Percentiles rank a stretch among this genome's conserved stretches.
Conservation (phyloP, 2,329 filamentous ascomycete genomes). For the Sphaerulina populicola region DNA sequence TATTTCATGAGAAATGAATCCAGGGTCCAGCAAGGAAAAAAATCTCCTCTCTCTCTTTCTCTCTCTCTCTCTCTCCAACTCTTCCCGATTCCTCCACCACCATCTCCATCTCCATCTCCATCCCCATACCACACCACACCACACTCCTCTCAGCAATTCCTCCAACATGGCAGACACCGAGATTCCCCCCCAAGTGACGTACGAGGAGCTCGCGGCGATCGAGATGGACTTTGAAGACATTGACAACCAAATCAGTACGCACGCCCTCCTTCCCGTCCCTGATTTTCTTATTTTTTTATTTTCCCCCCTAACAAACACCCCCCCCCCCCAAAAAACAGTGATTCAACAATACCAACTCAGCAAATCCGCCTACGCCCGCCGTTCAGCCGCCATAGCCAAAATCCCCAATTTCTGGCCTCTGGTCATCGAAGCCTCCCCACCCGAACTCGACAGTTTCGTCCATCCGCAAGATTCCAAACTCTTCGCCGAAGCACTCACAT, state of each 20-base stretch:
- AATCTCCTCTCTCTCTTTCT: no score
- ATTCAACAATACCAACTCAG: slow-evolving; percentile 55
- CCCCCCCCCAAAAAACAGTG: slow-evolving; percentile 14
- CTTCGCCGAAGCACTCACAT: slow-evolving; percentile 59
- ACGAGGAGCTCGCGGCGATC: slow-evolving; percentile 69
- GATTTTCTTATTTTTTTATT: no score
- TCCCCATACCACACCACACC: no score
- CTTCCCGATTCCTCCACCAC: not conserved
- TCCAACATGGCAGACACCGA: slow-evolving; percentile 17
- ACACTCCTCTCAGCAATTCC: not conserved
- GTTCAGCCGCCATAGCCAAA: slow-evolving; percentile 58
- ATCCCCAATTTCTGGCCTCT: slow-evolving; percentile 93
- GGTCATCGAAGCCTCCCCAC: slow-evolving; percentile 77
- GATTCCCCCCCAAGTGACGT: slow-evolving; percentile 43
- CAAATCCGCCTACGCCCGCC: slow-evolving; percentile 66
- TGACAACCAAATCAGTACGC: slow-evolving; percentile 74
- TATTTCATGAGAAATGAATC: not conserved
- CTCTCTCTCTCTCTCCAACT: no score
- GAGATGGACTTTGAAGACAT: slow-evolving; percentile 78
- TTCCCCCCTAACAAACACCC: no score
- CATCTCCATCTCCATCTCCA: no score
- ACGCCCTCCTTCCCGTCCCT: no score
- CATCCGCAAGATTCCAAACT: slow-evolving; percentile 69
- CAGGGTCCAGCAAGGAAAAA: no score
- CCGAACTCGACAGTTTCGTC: slow-evolving; percentile 81